Percentiles rank a stretch among this genome's conserved stretches.
Evolutionary conservation across 2,329 filamentous ascomycete species (phyloP).

Genomic region (Hortaea werneckii): DNA sequence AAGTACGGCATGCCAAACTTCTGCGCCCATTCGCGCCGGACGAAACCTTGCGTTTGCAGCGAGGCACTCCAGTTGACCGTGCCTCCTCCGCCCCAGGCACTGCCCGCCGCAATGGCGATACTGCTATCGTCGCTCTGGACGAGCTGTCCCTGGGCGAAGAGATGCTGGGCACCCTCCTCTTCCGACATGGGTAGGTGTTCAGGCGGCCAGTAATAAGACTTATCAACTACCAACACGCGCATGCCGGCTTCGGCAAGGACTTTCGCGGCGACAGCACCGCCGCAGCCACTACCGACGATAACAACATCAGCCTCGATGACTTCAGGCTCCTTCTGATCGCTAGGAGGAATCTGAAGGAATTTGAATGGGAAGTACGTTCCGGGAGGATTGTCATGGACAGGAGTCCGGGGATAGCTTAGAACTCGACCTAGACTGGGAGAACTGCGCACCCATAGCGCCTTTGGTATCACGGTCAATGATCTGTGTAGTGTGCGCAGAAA

Average conservation of each 20-base stretch:
- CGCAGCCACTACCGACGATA: slow-evolving; percentile 78
- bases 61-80: slow-evolving; percentile 75
- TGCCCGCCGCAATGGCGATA: slow-evolving; percentile 55
- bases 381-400: slow-evolving; percentile 44
- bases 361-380: slow-evolving; percentile 43
- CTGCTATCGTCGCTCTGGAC: slow-evolving; percentile 41
- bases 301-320: slow-evolving; percentile 69
- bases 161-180: slow-evolving; percentile 46
- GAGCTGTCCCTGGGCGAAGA: slow-evolving; percentile 62
- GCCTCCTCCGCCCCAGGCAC: slow-evolving; percentile 75
- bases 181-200: slow-evolving; percentile 66
- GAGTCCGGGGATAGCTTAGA: slow-evolving; percentile 48
- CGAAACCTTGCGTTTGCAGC: slow-evolving; percentile 60
- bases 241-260: slow-evolving; percentile 67
- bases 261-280: slow-evolving; percentile 72
- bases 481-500: slow-evolving; percentile 47
- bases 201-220: slow-evolving; percentile 65
- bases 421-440: slow-evolving; percentile 46
- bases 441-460: slow-evolving; percentile 46
- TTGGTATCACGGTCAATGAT: slow-evolving; percentile 44
- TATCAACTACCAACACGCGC: slow-evolving; percentile 70
- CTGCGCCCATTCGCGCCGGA: slow-evolving; percentile 72
- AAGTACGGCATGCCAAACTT: slow-evolving; percentile 60
- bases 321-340: slow-evolving; percentile 33
- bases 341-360: slow-evolving; percentile 50